A percentile compares a stretch with the other conserved stretches of the same genome.
Evolutionary conservation across 2,329 filamentous ascomycete genomes (phyloP).

Genomic region (Myriosclerotinia scirpicola): DNA sequence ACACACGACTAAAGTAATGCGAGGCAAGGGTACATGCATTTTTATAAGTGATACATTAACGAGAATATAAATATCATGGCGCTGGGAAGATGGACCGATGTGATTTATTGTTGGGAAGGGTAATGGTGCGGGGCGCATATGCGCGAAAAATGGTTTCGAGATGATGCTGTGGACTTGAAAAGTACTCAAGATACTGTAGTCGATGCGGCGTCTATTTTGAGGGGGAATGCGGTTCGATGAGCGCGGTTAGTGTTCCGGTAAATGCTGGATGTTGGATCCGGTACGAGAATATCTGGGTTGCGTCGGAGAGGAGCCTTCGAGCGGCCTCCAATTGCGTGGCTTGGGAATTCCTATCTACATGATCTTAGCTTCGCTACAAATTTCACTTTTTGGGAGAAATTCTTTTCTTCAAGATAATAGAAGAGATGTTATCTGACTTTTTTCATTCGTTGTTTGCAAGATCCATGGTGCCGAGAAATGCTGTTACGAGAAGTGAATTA

Average conservation of each 20-base stretch:
- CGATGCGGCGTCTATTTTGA: background rate
- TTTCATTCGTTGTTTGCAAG: background rate
- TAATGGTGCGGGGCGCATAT: background rate
- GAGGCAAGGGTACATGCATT: background rate
- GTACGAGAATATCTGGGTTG: background rate
- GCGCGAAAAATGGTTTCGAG: background rate
- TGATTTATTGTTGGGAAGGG: background rate
- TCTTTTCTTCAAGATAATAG: background rate
- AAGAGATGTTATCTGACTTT: background rate
- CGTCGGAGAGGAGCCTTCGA: background rate
- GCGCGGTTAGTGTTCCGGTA: slow-evolving; percentile 8
- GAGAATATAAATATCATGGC: background rate
- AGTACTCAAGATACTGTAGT: background rate
- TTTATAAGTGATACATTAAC: too few species aligned
- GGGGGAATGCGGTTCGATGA: background rate
- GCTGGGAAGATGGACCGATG: background rate
- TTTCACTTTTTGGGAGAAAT: background rate
- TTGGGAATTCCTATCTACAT: background rate
- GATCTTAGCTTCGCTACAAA: background rate
- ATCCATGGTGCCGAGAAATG: background rate
- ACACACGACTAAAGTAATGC: background rate
- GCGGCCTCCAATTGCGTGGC: background rate
- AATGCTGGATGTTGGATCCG: background rate
- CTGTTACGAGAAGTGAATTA: background rate
- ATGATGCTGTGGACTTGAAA: background rate